Conservation (phyloP, 257 asterid genomes). For the Eustoma russellianum region DNA sequence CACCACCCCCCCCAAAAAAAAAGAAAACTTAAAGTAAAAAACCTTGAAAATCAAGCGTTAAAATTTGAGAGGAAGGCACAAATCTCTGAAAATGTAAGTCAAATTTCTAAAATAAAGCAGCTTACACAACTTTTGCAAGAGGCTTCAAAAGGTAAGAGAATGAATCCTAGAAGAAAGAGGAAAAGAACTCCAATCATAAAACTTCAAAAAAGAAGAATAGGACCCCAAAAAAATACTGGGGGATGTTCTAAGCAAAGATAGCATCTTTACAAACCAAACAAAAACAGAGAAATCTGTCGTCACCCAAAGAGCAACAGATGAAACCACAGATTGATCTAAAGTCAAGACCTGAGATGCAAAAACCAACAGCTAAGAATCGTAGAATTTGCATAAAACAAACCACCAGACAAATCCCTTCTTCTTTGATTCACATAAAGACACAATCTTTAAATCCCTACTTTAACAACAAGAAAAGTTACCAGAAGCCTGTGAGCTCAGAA, state of each 20-base stretch:
- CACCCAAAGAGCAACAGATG: slow-evolving; percentile 41
- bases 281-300: slow-evolving; percentile 21
- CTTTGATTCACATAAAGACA: background rate
- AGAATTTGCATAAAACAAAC: slow-evolving; percentile 4
- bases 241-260: background rate
- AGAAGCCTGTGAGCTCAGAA: slow-evolving; percentile 28
- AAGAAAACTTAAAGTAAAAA: too few species aligned
- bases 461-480: slow-evolving; percentile 9
- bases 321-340: slow-evolving; percentile 43
- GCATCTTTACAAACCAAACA: slow-evolving; percentile 1
- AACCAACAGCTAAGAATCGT: slow-evolving; percentile 13
- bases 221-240: background rate
- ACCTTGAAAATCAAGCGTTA: too few species aligned
- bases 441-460: background rate
- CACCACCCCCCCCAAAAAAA: too few species aligned
- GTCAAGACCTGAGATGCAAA: slow-evolving; percentile 48
- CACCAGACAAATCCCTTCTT: slow-evolving; percentile 9
- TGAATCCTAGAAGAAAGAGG: slow-evolving; percentile 3
- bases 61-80: too few species aligned
- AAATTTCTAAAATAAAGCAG: too few species aligned
- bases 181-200: background rate
- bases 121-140: too few species aligned
- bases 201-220: slow-evolving; percentile 1
- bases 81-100: too few species aligned
- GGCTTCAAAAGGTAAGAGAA: slow-evolving; percentile 1